Conservation (phyloP, 805 yeast species). For the Saccharomycopsis malanga region DNA sequence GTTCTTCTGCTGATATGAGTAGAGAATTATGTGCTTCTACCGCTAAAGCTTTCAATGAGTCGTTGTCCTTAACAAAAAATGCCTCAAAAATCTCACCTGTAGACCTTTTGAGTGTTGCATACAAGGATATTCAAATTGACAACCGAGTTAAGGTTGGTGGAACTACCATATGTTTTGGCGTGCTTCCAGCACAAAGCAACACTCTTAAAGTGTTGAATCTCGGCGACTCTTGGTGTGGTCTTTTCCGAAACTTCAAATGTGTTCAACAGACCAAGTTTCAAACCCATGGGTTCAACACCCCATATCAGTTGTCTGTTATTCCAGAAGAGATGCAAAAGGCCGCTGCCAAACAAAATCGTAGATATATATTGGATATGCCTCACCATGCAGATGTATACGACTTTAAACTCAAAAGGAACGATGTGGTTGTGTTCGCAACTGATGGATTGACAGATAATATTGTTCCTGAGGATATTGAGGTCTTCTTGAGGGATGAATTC, state of each 20-base stretch:
- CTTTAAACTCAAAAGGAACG: conserved; percentile 62
- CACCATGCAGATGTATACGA: conserved; percentile 56
- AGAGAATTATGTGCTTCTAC: conserved; percentile 65
- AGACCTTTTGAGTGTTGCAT: conserved; percentile 49
- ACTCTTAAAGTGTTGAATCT: conserved; percentile 62
- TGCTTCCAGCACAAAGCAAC: conserved; percentile 48
- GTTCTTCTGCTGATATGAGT: conserved; percentile 72
- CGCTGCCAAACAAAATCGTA: conserved; percentile 48
- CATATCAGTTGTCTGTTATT: conserved; percentile 81
- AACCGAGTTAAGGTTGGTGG: conserved; percentile 81
- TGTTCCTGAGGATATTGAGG: conserved; percentile 60
- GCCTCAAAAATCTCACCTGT: conserved; percentile 21
- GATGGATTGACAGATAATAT: conserved; percentile 93
- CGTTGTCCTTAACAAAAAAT: conserved; percentile 18
- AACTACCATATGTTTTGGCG: conserved; percentile 85
- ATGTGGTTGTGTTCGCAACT: conserved; percentile 78
- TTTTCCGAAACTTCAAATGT: conserved; percentile 60
- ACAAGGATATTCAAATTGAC: conserved; percentile 41
- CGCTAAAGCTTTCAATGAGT: conserved; percentile 31
- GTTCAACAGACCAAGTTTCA: conserved; percentile 67
- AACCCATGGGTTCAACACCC: conserved; percentile 85
- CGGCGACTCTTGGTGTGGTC: conserved; percentile 94
- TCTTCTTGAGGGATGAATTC: conserved; percentile 50
- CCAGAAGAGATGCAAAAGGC: conserved; percentile 53
- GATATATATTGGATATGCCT: conserved; percentile 69